phyloP scores from a whole-genome alignment of 805 yeast genomes.

The Kluyveromyces aestuarii region DNA sequence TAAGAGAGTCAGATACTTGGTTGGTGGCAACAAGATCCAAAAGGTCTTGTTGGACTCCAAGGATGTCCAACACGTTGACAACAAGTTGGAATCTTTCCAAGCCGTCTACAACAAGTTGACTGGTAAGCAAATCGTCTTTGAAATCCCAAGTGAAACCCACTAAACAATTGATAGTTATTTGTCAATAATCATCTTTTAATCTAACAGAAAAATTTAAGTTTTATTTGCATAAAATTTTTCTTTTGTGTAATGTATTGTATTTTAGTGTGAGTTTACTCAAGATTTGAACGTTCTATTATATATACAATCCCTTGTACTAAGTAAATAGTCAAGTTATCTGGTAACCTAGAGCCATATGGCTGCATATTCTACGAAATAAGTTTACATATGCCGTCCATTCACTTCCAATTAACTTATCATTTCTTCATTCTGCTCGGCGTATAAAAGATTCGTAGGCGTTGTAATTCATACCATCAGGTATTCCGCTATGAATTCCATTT shows the following conservation, averaged over 20 bases:
- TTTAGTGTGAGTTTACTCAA: constrained; percentile 3
- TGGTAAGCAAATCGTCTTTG: constrained; percentile 98
- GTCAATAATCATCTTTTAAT: constrained; percentile 5
- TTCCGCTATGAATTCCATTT: background rate
- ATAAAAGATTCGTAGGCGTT: constrained; percentile 5
- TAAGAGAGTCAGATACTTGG: constrained; percentile 98
- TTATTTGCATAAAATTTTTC: constrained; percentile 2
- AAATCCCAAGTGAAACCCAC: constrained; percentile 55
- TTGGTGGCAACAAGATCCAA: constrained; percentile 98
- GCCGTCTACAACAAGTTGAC: constrained; percentile 96
- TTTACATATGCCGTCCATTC: too few relatives aligned
- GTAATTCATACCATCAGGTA: background rate
- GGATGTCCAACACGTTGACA: constrained; percentile 93
- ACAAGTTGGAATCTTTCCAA: constrained; percentile 99
- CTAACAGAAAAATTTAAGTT: constrained; percentile 4
- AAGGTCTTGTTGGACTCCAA: constrained; percentile 96
- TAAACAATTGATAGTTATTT: constrained; percentile 12
- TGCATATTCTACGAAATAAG: background rate
- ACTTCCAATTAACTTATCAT: background rate
- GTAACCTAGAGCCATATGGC: background rate
- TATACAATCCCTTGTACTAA: constrained; percentile 5
- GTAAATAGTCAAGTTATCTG: background rate
- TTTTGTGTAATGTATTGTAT: constrained; percentile 1
- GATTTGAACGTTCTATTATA: constrained; percentile 1
- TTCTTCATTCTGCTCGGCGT: constrained; percentile 3